phyloP scores from a whole-genome alignment of 2,329 filamentous ascomycete genomes.

The Talaromyces sp. region DNA sequence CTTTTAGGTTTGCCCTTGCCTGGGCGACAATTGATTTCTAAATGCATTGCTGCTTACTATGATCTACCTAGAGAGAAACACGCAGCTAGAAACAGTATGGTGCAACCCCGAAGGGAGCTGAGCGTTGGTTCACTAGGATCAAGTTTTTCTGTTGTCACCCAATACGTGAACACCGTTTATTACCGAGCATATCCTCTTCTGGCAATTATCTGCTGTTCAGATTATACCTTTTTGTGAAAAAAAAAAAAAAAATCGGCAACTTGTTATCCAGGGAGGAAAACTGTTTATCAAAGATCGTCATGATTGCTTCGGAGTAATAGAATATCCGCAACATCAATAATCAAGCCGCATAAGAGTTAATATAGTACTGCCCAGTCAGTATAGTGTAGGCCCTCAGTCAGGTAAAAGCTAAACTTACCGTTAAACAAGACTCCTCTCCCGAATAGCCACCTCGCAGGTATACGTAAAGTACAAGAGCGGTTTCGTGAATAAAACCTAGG shows the following conservation, averaged over 20 bases:
- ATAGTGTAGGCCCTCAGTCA: background rate
- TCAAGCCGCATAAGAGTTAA: slow-evolving; percentile 13
- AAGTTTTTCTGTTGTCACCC: background rate
- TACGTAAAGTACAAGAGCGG: slow-evolving; percentile 43
- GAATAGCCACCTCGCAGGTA: slow-evolving; percentile 39
- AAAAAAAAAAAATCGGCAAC: background rate
- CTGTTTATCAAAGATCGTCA: background rate
- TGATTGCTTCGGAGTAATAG: background rate
- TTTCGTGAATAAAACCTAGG: slow-evolving; percentile 42
- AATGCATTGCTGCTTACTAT: background rate
- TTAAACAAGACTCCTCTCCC: slow-evolving; percentile 43
- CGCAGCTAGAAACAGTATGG: background rate
- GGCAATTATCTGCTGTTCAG: background rate
- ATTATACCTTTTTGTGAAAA: background rate
- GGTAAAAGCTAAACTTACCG: slow-evolving; percentile 27
- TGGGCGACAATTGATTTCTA: background rate
- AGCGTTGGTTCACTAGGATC: background rate
- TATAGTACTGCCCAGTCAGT: slow-evolving; percentile 12
- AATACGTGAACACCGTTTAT: background rate
- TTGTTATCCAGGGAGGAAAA: background rate
- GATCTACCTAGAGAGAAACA: background rate
- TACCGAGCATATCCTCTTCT: background rate
- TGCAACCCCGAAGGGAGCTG: background rate
- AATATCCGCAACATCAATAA: background rate
- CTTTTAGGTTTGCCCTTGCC: background rate